Conservation (phyloP, 2,329 filamentous ascomycete genomes). For the Aspergillus transmontanensis region DNA sequence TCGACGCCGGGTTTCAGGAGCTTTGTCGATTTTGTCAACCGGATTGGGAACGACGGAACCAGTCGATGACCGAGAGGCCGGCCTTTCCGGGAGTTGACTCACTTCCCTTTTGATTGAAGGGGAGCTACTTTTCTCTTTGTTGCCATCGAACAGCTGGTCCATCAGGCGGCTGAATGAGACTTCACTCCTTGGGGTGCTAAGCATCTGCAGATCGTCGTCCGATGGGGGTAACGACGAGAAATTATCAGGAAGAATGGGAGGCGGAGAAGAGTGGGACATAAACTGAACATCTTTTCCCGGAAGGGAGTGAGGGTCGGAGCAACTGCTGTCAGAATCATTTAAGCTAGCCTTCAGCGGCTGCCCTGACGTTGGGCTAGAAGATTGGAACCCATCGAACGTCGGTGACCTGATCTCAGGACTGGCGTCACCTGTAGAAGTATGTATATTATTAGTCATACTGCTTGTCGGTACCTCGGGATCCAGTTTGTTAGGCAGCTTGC, state of each 20-base stretch:
- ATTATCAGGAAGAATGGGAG: constrained; percentile 10
- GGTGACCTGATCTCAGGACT: constrained; percentile 22
- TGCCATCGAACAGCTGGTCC: constrained; percentile 6
- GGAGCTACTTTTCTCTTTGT: not conserved
- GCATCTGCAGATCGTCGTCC: constrained; percentile 16
- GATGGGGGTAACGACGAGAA: not conserved
- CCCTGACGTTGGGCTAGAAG: not conserved
- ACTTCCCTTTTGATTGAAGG: not conserved
- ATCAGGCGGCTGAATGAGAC: constrained; percentile 16
- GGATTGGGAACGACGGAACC: constrained; percentile 31
- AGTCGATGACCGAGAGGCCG: constrained; percentile 7
- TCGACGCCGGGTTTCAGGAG: constrained; percentile 17
- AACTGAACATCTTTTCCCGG: constrained; percentile 4
- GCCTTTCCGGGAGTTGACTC: not conserved
- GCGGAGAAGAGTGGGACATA: constrained; percentile 9
- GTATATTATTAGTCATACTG: not conserved
- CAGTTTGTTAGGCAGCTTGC: not conserved
- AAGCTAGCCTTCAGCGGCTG: not conserved
- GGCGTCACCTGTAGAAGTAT: constrained; percentile 2
- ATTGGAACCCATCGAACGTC: constrained; percentile 23
- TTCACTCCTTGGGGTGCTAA: constrained; percentile 16
- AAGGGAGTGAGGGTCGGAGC: not conserved
- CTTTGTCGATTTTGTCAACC: constrained; percentile 33
- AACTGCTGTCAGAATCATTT: constrained; percentile 4
- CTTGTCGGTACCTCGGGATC: not conserved